Conservation (phyloP, 2,329 filamentous ascomycete genomes). For the Calonectria multiphialidica region DNA sequence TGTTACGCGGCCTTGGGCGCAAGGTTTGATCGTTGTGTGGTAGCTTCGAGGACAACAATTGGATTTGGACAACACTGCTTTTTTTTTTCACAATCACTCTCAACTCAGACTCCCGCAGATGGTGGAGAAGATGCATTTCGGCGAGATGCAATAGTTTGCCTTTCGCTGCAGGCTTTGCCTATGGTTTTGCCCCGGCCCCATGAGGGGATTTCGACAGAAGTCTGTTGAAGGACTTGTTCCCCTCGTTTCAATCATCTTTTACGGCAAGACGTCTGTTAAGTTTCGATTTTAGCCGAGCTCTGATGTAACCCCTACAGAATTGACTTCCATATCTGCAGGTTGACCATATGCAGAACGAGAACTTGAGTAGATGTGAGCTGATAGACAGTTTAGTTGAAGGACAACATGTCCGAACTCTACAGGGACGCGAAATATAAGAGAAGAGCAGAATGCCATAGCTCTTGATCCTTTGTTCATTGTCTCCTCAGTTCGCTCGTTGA, state of each 20-base stretch:
- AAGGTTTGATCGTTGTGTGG: conserved; percentile 44
- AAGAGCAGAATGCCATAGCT: background rate
- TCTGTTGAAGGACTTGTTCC: background rate
- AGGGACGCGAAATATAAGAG: conserved; percentile 18
- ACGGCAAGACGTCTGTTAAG: background rate
- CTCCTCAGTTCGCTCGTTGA: conserved; percentile 20
- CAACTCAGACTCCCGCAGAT: background rate
- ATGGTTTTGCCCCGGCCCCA: background rate
- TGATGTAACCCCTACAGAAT: background rate
- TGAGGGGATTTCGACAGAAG: background rate
- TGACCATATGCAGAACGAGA: conserved; percentile 22
- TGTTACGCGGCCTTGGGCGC: conserved; percentile 45
- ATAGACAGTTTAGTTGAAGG: background rate
- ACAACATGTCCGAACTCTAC: background rate
- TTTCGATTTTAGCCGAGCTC: background rate
- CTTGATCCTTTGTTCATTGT: background rate
- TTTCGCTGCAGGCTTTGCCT: background rate
- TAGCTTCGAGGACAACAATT: conserved; percentile 47
- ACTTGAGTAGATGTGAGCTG: background rate
- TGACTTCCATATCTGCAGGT: conserved; percentile 13
- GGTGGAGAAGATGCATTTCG: background rate
- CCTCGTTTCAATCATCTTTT: background rate
- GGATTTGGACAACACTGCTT: conserved; percentile 44
- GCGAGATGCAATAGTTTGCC: background rate
- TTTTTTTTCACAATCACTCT: conserved; percentile 29